Base-by-base conservation (phyloP, 495 filamentous ascomycete genomes). In the Penicillium mononematosum region DNA sequence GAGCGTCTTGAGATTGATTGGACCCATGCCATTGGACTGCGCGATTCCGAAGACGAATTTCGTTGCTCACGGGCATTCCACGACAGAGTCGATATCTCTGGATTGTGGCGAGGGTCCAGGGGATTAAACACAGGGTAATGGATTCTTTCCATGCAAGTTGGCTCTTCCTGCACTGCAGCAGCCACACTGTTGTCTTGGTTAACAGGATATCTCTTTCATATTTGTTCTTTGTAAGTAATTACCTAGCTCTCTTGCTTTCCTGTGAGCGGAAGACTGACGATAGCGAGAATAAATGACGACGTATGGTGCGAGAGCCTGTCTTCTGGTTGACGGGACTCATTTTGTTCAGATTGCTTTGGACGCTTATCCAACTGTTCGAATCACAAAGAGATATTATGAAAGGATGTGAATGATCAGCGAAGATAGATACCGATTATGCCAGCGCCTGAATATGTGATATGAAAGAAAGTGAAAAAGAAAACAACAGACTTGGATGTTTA, bases 121-220 rank as follows among this genome's bases (percentile, higher is more conserved):
- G 72, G 69, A 47, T 75, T 60, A 47, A 70, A 77, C 10, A 77
- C 50, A 1, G 74, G 74, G 50, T 75, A 77, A 46, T 73, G 68
- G 20, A 53, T 49, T 45, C 53, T 72, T 56, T 75, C 71, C 17
- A 67, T 61, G 34, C 70, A 75, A 3, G 62, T 61, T 36, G 63
- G 68, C 20, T 54, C 25, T 20, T 29, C 34, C 17, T 38, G 25
- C 59, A 45, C 45, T 36, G 62, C 43, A 17, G 49, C 52, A 9
- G 62, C 34, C 5, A 41, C 19, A 31, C 53, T 41, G 32, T 32
- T 54, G 12, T 45, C 17, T 45, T 31, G n/a, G 32, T 55, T 20
- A 55, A 44, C 32, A 27, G 10, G 16, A 20, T 9, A 25, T 39
- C 31, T 36, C 17, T 25, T 12, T 38, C 22, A 27, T 31, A 6